These are phyloP conservation scores for Vaccinium macrocarpon DNA, from an alignment of 148 eudicot species.

Conservation along the genomic window DNA sequence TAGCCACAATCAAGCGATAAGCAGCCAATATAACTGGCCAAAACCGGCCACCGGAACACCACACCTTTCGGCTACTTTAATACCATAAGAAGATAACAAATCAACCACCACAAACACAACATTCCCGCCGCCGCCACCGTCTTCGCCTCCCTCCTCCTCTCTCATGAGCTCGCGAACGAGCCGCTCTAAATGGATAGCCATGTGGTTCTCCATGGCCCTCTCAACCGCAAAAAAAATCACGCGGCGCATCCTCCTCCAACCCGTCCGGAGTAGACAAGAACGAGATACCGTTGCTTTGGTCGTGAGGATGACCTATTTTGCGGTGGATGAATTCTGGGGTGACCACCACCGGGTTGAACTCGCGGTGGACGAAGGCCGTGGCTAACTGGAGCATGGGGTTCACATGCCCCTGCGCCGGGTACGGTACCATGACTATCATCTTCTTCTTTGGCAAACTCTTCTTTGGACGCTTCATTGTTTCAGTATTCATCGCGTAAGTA, in stretches of 20 bases:
- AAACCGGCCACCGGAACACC: conserved; percentile 50
- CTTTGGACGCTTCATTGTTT: background rate
- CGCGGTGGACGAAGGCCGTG: conserved; percentile 19
- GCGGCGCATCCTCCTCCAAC: conserved; percentile 20
- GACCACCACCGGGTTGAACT: conserved; percentile 29
- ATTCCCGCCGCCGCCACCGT: background rate
- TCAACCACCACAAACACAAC: conserved; percentile 39
- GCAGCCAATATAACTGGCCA: conserved; percentile 80
- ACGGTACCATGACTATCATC: conserved; percentile 38
- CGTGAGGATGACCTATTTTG: conserved; percentile 14
- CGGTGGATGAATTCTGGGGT: conserved; percentile 41
- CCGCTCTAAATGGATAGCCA: conserved; percentile 34
- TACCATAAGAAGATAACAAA: conserved; percentile 61
- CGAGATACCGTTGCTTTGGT: background rate
- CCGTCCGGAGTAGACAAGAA: conserved; percentile 36
- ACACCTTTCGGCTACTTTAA: conserved; percentile 41
- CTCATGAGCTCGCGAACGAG: conserved; percentile 12
- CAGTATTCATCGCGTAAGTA: too few species aligned
- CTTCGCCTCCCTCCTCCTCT: conserved; percentile 13
- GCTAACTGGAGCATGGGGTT: conserved; percentile 51
- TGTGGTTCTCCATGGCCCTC: conserved; percentile 42
- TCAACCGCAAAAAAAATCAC: conserved; percentile 43
- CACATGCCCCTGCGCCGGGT: conserved; percentile 57
- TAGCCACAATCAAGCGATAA: conserved; percentile 46
- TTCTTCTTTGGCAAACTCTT: background rate